These are phyloP conservation scores for Drosera spatulata DNA, from an alignment of 179 eudicot genomes.

Conservation along the genomic window DNA sequence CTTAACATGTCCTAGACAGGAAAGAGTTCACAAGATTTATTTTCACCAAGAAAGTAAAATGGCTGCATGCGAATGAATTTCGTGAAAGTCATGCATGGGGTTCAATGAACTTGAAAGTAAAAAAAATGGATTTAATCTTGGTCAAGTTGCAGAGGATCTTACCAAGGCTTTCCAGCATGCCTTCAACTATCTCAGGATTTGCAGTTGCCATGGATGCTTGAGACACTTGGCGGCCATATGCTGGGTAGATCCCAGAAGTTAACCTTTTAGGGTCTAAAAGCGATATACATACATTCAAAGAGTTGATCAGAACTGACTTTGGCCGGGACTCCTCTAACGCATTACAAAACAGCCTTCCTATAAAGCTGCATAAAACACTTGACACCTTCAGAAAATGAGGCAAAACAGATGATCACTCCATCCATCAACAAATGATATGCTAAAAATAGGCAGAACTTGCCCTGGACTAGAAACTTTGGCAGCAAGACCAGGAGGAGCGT, in stretches of 20 bases:
- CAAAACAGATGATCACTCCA: background rate
- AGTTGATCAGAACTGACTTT: conserved; percentile 79
- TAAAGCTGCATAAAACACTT: conserved; percentile 39
- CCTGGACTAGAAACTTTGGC: conserved; percentile 85
- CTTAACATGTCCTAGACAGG: too few species aligned
- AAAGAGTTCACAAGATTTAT: too few species aligned
- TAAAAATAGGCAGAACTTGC: conserved; percentile 21
- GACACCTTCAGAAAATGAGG: background rate
- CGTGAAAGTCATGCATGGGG: too few species aligned
- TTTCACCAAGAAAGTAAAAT: too few species aligned
- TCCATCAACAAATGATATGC: background rate
- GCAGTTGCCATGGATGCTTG: conserved; percentile 53
- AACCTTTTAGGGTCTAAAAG: conserved; percentile 89
- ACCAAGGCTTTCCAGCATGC: conserved; percentile 91
- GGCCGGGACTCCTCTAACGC: conserved; percentile 91
- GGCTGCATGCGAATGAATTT: too few species aligned
- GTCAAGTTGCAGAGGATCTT: conserved; percentile 6
- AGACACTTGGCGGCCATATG: conserved; percentile 56
- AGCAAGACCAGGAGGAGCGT: conserved; percentile 81
- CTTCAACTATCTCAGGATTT: conserved; percentile 74
- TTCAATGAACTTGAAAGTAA: too few species aligned
- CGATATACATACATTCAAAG: conserved; percentile 85
- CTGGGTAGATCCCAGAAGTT: conserved; percentile 51
- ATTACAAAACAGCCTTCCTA: conserved; percentile 75
- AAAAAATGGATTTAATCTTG: too few species aligned